phyloP scores from a whole-genome alignment of 2,329 filamentous ascomycete genomes.

The Monilinia polystroma region DNA sequence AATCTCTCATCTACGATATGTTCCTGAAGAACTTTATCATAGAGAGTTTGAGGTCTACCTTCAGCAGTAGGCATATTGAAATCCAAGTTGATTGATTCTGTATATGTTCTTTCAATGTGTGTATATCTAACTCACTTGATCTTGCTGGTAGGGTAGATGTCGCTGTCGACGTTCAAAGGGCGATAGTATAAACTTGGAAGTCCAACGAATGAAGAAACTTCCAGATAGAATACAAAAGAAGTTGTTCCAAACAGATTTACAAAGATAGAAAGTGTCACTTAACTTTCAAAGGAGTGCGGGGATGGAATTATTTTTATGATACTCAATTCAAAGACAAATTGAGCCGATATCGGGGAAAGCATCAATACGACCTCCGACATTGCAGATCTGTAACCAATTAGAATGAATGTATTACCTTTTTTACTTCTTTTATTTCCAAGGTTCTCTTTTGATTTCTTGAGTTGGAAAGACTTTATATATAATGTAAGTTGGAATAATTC shows the following conservation, averaged over 20 bases:
- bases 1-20: slow-evolving; percentile 95
- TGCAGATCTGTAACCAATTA: not conserved
- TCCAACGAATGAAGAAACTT: not conserved
- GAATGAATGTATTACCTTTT: slow-evolving; percentile 12
- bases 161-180: not conserved
- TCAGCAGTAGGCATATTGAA: slow-evolving; percentile 25
- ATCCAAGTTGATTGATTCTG: not conserved
- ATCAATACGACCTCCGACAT: not conserved
- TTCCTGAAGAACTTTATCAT: slow-evolving; percentile 95
- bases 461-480: too few relatives aligned
- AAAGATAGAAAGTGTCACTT: not conserved
- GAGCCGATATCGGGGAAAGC: slow-evolving; percentile 21
- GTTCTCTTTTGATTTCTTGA: too few relatives aligned
- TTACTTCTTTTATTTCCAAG: too few relatives aligned
- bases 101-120: not conserved
- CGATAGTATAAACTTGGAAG: not conserved
- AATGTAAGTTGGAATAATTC: too few relatives aligned
- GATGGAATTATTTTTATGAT: slow-evolving; percentile 19
- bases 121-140: not conserved
- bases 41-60: slow-evolving; percentile 59
- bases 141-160: too few relatives aligned
- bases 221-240: not conserved
- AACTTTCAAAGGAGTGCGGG: slow-evolving; percentile 11
- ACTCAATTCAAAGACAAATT: slow-evolving; percentile 21
- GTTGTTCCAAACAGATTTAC: not conserved